These are phyloP conservation scores for Ustilago trichophora DNA, from an alignment of 1,284 basidiomycete genomes.

Conservation along the genomic window DNA sequence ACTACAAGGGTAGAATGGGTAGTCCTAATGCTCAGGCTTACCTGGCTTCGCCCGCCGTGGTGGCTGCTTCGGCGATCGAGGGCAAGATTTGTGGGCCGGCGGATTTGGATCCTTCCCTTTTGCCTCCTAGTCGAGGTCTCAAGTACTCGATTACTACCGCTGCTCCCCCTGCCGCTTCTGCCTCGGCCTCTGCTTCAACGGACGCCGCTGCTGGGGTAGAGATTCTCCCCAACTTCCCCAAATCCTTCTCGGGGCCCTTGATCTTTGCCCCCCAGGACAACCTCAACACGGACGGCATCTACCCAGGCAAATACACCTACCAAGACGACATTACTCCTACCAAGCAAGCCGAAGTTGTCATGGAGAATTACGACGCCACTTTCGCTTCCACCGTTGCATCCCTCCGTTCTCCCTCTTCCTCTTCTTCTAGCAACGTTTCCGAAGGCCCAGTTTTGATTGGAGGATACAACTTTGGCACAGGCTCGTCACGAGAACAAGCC, in stretches of 20 bases:
- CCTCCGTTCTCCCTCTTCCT: constrained; percentile 67
- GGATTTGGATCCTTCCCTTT: constrained; percentile 72
- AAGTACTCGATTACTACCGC: constrained; percentile 68
- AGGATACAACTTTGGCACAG: constrained; percentile 98
- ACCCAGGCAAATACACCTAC: constrained; percentile 99
- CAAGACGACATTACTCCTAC: constrained; percentile 98
- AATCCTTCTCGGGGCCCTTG: constrained; percentile 81
- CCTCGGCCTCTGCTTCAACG: constrained; percentile 21
- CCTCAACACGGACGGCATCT: constrained; percentile 96
- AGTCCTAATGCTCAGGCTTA: constrained; percentile 93
- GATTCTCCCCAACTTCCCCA: constrained; percentile 73
- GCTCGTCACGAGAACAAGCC: constrained; percentile 97
- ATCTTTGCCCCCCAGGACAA: constrained; percentile 97
- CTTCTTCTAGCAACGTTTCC: background rate
- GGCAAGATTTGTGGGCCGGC: constrained; percentile 87
- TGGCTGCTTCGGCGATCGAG: constrained; percentile 91
- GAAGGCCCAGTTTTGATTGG: constrained; percentile 82
- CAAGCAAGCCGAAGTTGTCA: constrained; percentile 92
- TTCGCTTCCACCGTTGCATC: constrained; percentile 81
- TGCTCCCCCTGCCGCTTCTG: constrained; percentile 52
- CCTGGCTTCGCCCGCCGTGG: constrained; percentile 93
- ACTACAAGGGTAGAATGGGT: constrained; percentile 99
- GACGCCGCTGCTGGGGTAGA: constrained; percentile 45
- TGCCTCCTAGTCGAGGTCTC: constrained; percentile 71
- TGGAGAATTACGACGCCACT: constrained; percentile 93